Percentiles rank a stretch among this genome's conserved stretches.
Conservation (phyloP, 257 asterid genomes). For the Parsonsia alboflavescens region DNA sequence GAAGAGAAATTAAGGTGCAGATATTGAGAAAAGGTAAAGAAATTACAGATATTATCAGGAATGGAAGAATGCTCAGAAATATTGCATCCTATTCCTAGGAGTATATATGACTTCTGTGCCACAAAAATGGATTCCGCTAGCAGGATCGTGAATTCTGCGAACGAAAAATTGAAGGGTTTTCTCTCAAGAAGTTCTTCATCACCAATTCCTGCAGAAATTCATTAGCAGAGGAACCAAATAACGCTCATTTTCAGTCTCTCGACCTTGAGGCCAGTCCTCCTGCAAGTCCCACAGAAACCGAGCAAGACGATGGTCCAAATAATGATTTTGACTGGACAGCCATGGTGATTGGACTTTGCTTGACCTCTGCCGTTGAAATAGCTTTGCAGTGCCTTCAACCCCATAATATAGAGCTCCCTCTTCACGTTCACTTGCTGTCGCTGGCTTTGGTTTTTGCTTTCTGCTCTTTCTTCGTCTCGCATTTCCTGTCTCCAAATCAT, state of each 20-base stretch:
- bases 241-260: background rate
- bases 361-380: conserved; percentile 13
- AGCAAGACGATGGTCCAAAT: background rate
- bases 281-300: background rate
- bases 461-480: background rate
- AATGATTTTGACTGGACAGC: background rate
- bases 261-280: background rate
- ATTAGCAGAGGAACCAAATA: background rate
- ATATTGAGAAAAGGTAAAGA: too few species aligned
- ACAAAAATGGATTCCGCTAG: background rate
- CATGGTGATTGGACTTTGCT: conserved; percentile 3
- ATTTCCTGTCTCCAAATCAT: background rate
- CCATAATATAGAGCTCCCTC: background rate
- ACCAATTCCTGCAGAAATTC: background rate
- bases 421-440: conserved; percentile 1
- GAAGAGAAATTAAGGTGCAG: too few species aligned
- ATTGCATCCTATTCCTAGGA: too few species aligned
- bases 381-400: conserved; percentile 1
- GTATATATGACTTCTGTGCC: background rate
- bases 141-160: background rate
- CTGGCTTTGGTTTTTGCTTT: conserved; percentile 3
- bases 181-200: background rate
- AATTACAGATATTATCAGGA: too few species aligned
- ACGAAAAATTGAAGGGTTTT: background rate
- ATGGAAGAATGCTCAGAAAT: too few species aligned